Evolutionary conservation across 768 basidiomycete species (phyloP), one percentile per base, ranked within the genome.

Genomic region (Naematelia encephala): DNA sequence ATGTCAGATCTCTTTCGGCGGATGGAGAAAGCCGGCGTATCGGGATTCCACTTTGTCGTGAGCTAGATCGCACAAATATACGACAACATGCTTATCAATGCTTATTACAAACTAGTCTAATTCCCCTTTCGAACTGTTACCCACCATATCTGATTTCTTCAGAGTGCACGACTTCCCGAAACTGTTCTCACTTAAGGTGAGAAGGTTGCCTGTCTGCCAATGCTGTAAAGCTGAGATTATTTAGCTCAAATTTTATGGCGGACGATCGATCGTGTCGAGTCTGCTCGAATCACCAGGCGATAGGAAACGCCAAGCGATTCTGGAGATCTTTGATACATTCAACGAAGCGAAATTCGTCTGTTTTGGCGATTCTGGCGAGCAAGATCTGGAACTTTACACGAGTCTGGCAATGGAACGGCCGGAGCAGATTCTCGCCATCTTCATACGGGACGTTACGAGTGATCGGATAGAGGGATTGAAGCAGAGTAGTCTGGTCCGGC

Each of bases 311-410:
- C 83, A 83, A 0, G 87, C 87, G 19, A 84, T 97, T 5, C 72
- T 86, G n/a, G 89, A 92, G 39, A 80, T 77, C 21, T 79, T 93
- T 12, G 82, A 87, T 39, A 79, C 84, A 1, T 93, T 93, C 74
- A 84, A 85, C 0, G 80, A 84, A 42, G 85, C 88, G 1, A 80
- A 78, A 39, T 96, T 98, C 78, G 77, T 97, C 69, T 83, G 93
- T 50, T 81, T 98, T 42, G 94, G 94, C 5, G 94, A 98, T 74
- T 85, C 87, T 0, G 94, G 93, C 29, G 94, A 98, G 72, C 93
- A 96, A 66, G 94, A 98, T 77, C 78, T 98, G 45, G 92, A 98
- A 75, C 81, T 98, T 1, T 98, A 97, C 74, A 81, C 86, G 13
- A 80, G 84, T 2, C 72, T 94, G 16, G 91, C 94, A 0, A 75